Conservation (phyloP, 2,329 filamentous ascomycete species). For the Hypoxylon sp. region DNA sequence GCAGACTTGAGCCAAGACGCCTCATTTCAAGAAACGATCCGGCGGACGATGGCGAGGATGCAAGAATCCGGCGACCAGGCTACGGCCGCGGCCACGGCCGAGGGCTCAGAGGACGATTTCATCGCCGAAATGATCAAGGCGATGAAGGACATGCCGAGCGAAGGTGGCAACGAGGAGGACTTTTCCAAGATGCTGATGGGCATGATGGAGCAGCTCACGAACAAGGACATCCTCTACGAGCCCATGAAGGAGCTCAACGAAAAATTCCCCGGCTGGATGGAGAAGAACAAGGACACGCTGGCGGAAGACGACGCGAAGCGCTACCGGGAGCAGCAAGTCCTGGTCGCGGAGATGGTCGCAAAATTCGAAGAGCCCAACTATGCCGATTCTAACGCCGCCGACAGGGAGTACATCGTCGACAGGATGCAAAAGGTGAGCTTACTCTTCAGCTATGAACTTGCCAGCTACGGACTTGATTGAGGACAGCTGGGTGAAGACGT, state of each 20-base stretch:
- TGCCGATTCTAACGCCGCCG: conserved; percentile 79
- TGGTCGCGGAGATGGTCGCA: conserved; percentile 85
- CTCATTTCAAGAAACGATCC: conserved; percentile 90
- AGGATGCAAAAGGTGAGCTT: conserved; percentile 90
- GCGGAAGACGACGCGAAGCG: conserved; percentile 76
- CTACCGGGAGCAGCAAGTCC: conserved; percentile 79
- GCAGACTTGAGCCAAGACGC: conserved; percentile 61
- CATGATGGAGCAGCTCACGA: conserved; percentile 99
- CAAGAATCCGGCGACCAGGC: conserved; percentile 86
- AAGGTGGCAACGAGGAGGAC: conserved; percentile 75
- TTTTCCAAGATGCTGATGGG: conserved; percentile 94
- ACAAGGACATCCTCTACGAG: conserved; percentile 97
- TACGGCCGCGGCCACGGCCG: conserved; percentile 75
- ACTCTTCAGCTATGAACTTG: neutral
- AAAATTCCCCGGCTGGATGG: conserved; percentile 91
- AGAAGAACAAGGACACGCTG: conserved; percentile 73
- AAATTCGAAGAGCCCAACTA: conserved; percentile 88
- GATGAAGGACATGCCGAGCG: conserved; percentile 71
- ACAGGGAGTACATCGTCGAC: conserved; percentile 93
- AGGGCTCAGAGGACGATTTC: conserved; percentile 76
- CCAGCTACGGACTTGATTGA: neutral
- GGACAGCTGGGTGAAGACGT: neutral
- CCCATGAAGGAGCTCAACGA: conserved; percentile 97
- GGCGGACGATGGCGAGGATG: conserved; percentile 95
- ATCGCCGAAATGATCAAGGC: conserved; percentile 92